Percentiles rank a stretch among this genome's conserved stretches.
Evolutionary conservation across 208 protist species (phyloP).

Genomic region (Trichomonas vaginalis): DNA sequence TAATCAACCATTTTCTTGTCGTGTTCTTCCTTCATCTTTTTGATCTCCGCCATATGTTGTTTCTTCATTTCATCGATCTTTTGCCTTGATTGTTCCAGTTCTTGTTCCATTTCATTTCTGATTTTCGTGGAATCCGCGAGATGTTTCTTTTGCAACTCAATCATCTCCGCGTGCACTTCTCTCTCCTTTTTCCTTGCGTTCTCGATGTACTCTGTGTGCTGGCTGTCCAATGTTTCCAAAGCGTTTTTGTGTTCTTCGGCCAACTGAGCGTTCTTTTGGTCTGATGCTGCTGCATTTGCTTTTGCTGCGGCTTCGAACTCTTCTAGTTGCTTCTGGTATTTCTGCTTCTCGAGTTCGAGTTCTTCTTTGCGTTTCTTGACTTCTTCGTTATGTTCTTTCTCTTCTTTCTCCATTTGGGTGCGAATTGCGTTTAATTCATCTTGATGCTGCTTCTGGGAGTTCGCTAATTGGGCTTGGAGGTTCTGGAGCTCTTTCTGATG

Average conservation of each 20-base stretch:
- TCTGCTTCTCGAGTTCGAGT: not conserved
- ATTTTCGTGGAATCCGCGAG: not conserved
- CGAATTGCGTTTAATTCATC: not conserved
- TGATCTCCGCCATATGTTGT: not conserved
- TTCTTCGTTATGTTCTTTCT: not conserved
- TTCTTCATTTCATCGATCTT: not conserved
- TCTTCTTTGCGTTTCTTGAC: not conserved
- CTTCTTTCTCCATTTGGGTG: not conserved
- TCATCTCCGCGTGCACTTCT: not conserved
- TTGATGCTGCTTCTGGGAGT: not conserved
- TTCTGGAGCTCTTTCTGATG: not conserved
- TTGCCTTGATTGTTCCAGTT: not conserved
- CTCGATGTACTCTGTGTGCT: not conserved
- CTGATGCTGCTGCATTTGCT: not conserved
- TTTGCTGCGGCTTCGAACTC: not conserved
- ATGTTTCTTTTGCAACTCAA: conserved; percentile 5
- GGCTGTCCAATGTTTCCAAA: not conserved
- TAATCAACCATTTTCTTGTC: not conserved
- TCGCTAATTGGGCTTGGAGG: not conserved
- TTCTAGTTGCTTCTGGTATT: not conserved
- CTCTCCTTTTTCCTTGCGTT: not conserved
- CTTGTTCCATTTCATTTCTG: not conserved
- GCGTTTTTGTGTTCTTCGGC: not conserved
- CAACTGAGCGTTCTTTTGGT: not conserved
- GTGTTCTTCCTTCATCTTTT: not conserved